Base-by-base conservation (phyloP, 2,329 filamentous ascomycete genomes). In the Arthroderma uncinatum region DNA sequence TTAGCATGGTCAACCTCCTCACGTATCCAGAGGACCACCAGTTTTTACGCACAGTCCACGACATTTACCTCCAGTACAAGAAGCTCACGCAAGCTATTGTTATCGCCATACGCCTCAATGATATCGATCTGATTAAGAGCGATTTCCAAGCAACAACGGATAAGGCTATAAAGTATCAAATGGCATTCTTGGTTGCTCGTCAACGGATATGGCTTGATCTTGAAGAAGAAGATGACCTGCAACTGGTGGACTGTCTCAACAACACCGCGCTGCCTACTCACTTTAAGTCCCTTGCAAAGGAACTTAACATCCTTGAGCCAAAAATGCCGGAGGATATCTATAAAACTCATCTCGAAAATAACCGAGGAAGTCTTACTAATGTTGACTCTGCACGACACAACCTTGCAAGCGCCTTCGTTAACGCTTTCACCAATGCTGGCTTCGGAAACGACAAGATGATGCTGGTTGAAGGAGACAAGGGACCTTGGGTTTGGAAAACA, bases 301-400 rank as follows among this genome's bases (percentile, higher is more conserved):
- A 98, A 71, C 80, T 98, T 56, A 97, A 98, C 72, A 92, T 98
- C 55, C 78, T 97, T 42, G 93, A 98, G 62, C 93, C 93, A 36
- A 97, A 96, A 77, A 88, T 89, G 44, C 94, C 92, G 0, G 93
- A 98, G 70, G 94, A 98, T 67, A 98, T 98, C 66, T 98, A 98
- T 81, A 98, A 98, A 78, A 95, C 90, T 68, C 93, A 98, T 73
- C 81, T 98, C 4, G 93, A 98, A 74, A 97, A 88, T 75, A 95
- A 86, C 66, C 83, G 94, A 60, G 93, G 94, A 55, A 89, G 89
- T 23, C 82, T 95, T 74, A 96, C 92, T 9, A 96, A 96, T 69
- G 83, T 94, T 50, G 93, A 98, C 70, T 98, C 93, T 8, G 91
- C 92, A 30, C 82, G 90, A 65, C 92, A 98, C 77, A 98, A 98